Conservation (phyloP, 495 filamentous ascomycete genomes). For the Pyrenula aspistea region DNA sequence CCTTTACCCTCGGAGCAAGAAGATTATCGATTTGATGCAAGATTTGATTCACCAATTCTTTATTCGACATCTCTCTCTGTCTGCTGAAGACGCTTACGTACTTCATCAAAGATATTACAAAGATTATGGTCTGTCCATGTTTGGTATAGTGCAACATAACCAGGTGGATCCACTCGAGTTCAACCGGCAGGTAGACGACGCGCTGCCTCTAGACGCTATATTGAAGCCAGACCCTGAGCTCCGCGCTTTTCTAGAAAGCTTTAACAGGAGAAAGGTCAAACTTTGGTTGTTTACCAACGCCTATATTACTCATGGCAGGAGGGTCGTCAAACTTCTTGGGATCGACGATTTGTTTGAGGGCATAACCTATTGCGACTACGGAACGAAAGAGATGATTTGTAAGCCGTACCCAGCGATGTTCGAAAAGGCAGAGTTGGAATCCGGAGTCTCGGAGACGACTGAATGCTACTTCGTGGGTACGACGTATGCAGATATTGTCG, state of each 20-base stretch:
- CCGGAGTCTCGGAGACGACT: constrained; percentile 40
- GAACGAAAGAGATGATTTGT: constrained; percentile 52
- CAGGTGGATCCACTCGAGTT: constrained; percentile 92
- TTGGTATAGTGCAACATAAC: constrained; percentile 86
- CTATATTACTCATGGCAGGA: constrained; percentile 73
- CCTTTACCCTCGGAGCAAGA: constrained; percentile 48
- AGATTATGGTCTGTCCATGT: constrained; percentile 92
- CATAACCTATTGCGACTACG: constrained; percentile 86
- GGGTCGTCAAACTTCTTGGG: constrained; percentile 69
- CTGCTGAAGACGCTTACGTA: constrained; percentile 57
- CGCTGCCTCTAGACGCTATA: constrained; percentile 74
- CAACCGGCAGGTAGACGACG: constrained; percentile 90
- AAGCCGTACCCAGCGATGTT: constrained; percentile 82
- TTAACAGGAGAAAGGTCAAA: constrained; percentile 69
- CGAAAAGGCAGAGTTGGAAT: constrained; percentile 59
- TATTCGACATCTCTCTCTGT: constrained; percentile 60
- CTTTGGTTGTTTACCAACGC: constrained; percentile 96
- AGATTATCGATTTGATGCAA: constrained; percentile 65
- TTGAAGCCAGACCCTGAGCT: constrained; percentile 66
- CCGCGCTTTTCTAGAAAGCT: constrained; percentile 61
- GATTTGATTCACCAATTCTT: constrained; percentile 76
- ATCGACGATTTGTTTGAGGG: constrained; percentile 87
- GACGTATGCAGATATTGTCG: constrained; percentile 14
- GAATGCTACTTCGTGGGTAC: constrained; percentile 80
- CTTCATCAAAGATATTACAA: constrained; percentile 88